Percentiles rank a stretch among this genome's conserved stretches.
Conservation (phyloP, 192 early-diverging fungal species). For the Tieghemiomyces parasiticus region DNA sequence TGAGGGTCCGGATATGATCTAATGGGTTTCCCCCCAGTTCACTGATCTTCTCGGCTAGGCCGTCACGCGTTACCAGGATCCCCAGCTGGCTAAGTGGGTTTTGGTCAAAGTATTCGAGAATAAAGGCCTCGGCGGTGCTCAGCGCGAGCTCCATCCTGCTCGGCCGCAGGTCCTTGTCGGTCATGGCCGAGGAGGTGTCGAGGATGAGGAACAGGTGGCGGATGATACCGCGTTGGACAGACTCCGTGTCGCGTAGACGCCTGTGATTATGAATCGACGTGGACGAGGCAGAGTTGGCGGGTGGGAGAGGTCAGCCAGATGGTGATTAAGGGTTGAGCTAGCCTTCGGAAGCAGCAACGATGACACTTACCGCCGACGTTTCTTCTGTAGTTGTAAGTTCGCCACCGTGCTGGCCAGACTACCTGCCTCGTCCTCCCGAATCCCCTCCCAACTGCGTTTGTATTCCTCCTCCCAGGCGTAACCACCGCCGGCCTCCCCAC, state of each 20-base stretch:
- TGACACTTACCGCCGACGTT: slow-evolving; percentile 22
- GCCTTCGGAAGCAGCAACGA: too few relatives aligned
- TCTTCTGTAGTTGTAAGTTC: slow-evolving; percentile 54
- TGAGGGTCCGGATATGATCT: slow-evolving; percentile 61
- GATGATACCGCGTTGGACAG: slow-evolving; percentile 67
- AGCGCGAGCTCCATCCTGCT: slow-evolving; percentile 64
- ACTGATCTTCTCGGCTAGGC: slow-evolving; percentile 67
- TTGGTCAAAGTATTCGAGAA: slow-evolving; percentile 87
- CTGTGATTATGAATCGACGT: too few relatives aligned
- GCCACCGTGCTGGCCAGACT: slow-evolving; percentile 59
- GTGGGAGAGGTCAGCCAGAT: too few relatives aligned
- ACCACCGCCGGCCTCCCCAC: slow-evolving; percentile 18
- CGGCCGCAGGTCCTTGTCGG: slow-evolving; percentile 69
- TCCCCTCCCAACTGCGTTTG: slow-evolving; percentile 89
- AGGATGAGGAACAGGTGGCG: slow-evolving; percentile 69
- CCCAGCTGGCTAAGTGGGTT: slow-evolving; percentile 87
- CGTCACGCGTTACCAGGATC: slow-evolving; percentile 69
- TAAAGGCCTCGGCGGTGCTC: slow-evolving; percentile 45
- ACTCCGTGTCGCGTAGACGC: slow-evolving; percentile 46
- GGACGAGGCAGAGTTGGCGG: too few relatives aligned
- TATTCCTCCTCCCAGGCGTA: slow-evolving; percentile 95
- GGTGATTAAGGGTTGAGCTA: too few relatives aligned
- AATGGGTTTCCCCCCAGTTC: slow-evolving; percentile 77
- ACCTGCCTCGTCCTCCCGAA: slow-evolving; percentile 77
- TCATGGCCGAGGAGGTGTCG: slow-evolving; percentile 74